Conservation (phyloP, 768 basidiomycete species). For the Kwoniella dejecticola region DNA sequence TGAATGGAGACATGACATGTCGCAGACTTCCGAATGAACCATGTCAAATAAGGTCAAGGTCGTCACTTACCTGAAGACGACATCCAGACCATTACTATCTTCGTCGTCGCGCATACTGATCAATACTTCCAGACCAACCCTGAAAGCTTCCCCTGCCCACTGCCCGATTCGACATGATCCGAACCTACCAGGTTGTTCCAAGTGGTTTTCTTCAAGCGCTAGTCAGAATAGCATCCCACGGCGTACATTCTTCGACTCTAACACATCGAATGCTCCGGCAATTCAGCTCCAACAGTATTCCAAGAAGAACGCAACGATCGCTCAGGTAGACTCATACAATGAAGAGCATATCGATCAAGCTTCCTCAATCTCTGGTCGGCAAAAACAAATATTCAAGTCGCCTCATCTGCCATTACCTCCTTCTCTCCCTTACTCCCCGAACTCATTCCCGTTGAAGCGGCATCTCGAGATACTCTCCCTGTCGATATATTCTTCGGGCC, state of each 20-base stretch:
- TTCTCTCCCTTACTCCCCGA: constrained; percentile 27
- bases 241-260: constrained; percentile 17
- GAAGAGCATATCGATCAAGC: constrained; percentile 2
- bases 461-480: constrained; percentile 42
- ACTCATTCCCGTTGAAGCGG: constrained; percentile 38
- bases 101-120: not conserved
- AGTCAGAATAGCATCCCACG: not conserved
- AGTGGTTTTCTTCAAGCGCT: constrained; percentile 7
- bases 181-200: constrained; percentile 16
- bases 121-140: not conserved
- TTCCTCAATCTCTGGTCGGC: no score
- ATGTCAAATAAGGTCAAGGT: constrained; percentile 18
- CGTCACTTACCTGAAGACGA: constrained; percentile 6
- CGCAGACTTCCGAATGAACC: not conserved
- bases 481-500: constrained; percentile 16
- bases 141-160: not conserved
- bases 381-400: not conserved
- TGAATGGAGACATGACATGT: no score
- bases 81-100: not conserved
- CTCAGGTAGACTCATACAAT: no score
- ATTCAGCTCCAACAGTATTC: not conserved
- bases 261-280: constrained; percentile 8
- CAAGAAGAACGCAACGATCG: no score
- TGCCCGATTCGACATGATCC: not conserved
- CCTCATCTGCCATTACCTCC: constrained; percentile 33